A percentile compares a stretch with the other conserved stretches of the same genome.
Evolutionary conservation across 257 asterid species (phyloP).

Genomic region (Salvia miltiorrhiza): DNA sequence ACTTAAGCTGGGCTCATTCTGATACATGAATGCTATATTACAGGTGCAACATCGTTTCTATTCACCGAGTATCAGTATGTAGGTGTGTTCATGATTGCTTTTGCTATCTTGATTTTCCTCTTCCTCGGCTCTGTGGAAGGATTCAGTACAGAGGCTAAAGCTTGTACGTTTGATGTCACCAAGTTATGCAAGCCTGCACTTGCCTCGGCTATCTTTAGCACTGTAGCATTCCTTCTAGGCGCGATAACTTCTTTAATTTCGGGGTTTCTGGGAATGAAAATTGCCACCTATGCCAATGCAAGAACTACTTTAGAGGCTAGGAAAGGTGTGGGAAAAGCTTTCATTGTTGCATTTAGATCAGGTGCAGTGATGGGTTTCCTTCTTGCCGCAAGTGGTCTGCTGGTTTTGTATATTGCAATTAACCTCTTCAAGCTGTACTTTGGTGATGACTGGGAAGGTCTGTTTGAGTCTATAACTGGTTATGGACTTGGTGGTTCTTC

Average conservation of each 20-base stretch:
- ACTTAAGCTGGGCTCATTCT: constrained; percentile 5
- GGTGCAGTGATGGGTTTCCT: constrained; percentile 58
- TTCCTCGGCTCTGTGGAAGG: constrained; percentile 53
- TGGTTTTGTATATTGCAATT: constrained; percentile 38
- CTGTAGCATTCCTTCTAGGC: constrained; percentile 42
- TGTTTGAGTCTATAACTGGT: constrained; percentile 51
- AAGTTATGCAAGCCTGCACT: constrained; percentile 48
- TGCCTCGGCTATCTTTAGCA: constrained; percentile 46
- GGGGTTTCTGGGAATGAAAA: constrained; percentile 57
- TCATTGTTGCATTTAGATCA: constrained; percentile 40
- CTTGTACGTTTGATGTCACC: constrained; percentile 44
- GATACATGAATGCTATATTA: constrained; percentile 1
- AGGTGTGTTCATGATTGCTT: constrained; percentile 46
- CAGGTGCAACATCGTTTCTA: constrained; percentile 58
- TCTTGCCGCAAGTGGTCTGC: constrained; percentile 52
- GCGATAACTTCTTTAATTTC: constrained; percentile 47
- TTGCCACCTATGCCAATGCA: constrained; percentile 52
- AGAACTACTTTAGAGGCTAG: constrained; percentile 50
- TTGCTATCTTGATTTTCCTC: constrained; percentile 44
- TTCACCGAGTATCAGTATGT: constrained; percentile 47
- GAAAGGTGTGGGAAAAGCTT: constrained; percentile 46
- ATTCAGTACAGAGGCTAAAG: constrained; percentile 41
- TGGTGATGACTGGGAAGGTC: constrained; percentile 55
- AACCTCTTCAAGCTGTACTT: constrained; percentile 43
- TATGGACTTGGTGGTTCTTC: constrained; percentile 59